Percentiles rank a stretch among this genome's conserved stretches.
These are phyloP conservation scores for Leccinum boreale DNA, from an alignment of 768 basidiomycete species.

Conservation along the genomic window DNA sequence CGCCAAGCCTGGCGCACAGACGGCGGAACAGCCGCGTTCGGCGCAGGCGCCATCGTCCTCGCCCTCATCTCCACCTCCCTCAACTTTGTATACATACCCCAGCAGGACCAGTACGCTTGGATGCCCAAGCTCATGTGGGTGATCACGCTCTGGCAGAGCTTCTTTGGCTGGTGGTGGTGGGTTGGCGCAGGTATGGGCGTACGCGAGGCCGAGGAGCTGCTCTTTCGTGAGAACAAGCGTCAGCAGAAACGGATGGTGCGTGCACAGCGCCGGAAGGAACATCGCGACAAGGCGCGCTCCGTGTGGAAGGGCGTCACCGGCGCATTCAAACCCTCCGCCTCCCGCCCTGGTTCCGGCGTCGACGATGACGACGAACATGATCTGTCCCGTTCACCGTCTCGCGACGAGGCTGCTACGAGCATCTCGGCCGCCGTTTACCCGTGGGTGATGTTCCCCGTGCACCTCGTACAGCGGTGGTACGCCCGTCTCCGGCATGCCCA, in stretches of 20 bases:
- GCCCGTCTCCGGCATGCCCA: slow-evolving; percentile 66
- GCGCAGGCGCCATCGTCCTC: slow-evolving; percentile 77
- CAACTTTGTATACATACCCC: slow-evolving; percentile 84
- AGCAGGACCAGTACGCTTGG: slow-evolving; percentile 87
- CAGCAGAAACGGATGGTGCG: slow-evolving; percentile 45
- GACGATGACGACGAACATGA: background rate
- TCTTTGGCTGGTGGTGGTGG: slow-evolving; percentile 99
- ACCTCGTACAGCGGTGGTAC: slow-evolving; percentile 51
- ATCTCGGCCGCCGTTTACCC: background rate
- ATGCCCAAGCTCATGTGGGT: slow-evolving; percentile 87
- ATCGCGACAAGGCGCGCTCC: slow-evolving; percentile 50
- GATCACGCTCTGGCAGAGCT: slow-evolving; percentile 95
- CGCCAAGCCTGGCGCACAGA: slow-evolving; percentile 93
- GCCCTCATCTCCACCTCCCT: slow-evolving; percentile 80
- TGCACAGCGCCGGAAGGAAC: slow-evolving; percentile 46
- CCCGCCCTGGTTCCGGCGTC: background rate
- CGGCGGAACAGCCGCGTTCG: slow-evolving; percentile 94
- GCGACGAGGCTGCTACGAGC: slow-evolving; percentile 4
- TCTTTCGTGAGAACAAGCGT: slow-evolving; percentile 52
- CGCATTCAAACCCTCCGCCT: slow-evolving; percentile 35
- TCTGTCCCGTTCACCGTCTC: slow-evolving; percentile 2
- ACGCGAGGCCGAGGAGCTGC: slow-evolving; percentile 64
- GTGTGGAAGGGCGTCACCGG: slow-evolving; percentile 59
- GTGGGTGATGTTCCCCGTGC: slow-evolving; percentile 11
- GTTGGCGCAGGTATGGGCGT: slow-evolving; percentile 88